phyloP scores from a whole-genome alignment of 345 rosid species.

The Raphanus sativus region DNA sequence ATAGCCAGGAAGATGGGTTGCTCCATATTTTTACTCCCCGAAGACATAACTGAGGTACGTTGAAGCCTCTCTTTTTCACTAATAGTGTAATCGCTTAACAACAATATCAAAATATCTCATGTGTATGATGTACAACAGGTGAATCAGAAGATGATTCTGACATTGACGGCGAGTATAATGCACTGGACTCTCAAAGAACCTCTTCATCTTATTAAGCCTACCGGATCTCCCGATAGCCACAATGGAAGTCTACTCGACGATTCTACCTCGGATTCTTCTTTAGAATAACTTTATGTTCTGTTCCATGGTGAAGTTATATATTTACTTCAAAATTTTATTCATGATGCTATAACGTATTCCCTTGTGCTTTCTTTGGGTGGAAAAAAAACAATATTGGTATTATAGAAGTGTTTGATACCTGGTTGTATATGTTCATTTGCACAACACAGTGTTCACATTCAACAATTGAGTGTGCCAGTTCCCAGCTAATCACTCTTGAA shows the following conservation, averaged over 20 bases:
- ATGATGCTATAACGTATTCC: neutral
- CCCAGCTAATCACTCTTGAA: neutral
- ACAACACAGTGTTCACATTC: neutral
- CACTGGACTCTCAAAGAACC: conserved; percentile 89
- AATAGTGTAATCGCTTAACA: too few relatives aligned
- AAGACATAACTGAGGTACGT: conserved; percentile 88
- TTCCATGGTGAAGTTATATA: conserved; percentile 4
- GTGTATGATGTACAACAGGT: conserved; percentile 49
- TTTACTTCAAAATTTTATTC: neutral
- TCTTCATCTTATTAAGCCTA: conserved; percentile 51
- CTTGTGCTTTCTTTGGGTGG: conserved; percentile 18
- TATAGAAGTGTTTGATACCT: neutral
- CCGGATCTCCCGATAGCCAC: conserved; percentile 69
- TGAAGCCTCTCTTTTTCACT: neutral
- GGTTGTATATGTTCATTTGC: conserved; percentile 1
- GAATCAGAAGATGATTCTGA: conserved; percentile 96
- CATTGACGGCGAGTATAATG: conserved; percentile 92
- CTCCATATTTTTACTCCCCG: conserved; percentile 93
- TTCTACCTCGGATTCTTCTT: conserved; percentile 80
- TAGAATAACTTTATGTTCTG: conserved; percentile 43
- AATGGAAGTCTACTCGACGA: conserved; percentile 51
- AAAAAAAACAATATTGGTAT: conserved; percentile 16
- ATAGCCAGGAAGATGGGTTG: conserved; percentile 94
- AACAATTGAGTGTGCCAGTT: neutral
- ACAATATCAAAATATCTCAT: neutral